phyloP scores from a whole-genome alignment of 1,284 basidiomycete genomes.

The Boletus sp. region DNA sequence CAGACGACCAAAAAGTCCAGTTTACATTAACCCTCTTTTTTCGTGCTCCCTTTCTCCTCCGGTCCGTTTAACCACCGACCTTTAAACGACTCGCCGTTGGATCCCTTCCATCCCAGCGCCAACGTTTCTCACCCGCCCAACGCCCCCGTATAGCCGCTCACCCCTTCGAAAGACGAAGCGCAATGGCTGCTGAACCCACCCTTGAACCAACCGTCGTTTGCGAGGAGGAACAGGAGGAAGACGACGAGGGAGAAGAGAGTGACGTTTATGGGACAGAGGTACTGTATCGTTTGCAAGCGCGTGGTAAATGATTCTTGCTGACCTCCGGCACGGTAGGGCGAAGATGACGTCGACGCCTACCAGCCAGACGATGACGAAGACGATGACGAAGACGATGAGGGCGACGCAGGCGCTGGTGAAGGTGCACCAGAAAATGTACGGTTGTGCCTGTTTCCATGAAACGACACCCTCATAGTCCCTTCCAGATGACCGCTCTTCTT shows the following conservation, averaged over 20 bases:
- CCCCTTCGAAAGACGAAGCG: constrained; percentile 3
- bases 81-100: constrained; percentile 8
- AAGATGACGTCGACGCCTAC: constrained; percentile 7
- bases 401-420: constrained; percentile 7
- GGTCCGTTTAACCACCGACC: constrained; percentile 12
- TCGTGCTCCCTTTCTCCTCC: neutral
- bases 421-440: constrained; percentile 12
- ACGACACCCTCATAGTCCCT: constrained; percentile 7
- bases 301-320: neutral
- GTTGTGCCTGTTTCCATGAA: neutral
- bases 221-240: constrained; percentile 11
- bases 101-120: constrained; percentile 2
- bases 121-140: constrained; percentile 8
- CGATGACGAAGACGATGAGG: constrained; percentile 17
- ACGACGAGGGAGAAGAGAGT: constrained; percentile 27
- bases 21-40: neutral
- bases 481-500: constrained; percentile 27
- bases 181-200: constrained; percentile 24
- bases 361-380: constrained; percentile 14
- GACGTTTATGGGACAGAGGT: constrained; percentile 31
- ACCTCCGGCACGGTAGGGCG: constrained; percentile 18
- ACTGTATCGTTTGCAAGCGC: neutral
- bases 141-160: neutral
- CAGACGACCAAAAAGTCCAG: constrained; percentile 4
- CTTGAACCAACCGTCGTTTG: constrained; percentile 5